Percentiles rank a stretch among this genome's conserved stretches.
These are phyloP conservation scores for Diaporthe sp. DNA, from an alignment of 2,329 filamentous ascomycete species.

Conservation along the genomic window DNA sequence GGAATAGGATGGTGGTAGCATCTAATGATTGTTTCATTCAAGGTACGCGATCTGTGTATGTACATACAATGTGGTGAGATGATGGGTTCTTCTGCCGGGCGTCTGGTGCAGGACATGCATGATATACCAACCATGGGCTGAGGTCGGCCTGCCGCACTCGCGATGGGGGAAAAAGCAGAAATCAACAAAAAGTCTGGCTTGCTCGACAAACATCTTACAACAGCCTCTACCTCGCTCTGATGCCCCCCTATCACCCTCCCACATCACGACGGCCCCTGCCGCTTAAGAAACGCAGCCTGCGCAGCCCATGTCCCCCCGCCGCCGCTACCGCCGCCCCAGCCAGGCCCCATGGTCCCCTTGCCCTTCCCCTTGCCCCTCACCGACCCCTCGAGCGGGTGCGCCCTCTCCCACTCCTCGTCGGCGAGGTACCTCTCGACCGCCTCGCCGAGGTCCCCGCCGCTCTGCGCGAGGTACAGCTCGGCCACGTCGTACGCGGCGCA, in stretches of 20 bases:
- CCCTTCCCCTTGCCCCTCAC: constrained; percentile 46
- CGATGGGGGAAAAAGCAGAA: constrained; percentile 10
- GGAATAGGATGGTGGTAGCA: constrained; percentile 23
- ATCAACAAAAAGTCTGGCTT: constrained; percentile 10
- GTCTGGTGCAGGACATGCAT: constrained; percentile 27
- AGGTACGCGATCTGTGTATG: constrained; percentile 33
- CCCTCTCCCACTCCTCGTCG: constrained; percentile 82
- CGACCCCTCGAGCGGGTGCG: constrained; percentile 68
- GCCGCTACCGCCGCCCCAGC: constrained; percentile 2
- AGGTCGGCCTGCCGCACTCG: constrained; percentile 7
- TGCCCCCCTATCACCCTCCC: background rate
- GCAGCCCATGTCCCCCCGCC: constrained; percentile 37
- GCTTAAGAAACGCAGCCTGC: constrained; percentile 39
- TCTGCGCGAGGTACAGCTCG: constrained; percentile 79
- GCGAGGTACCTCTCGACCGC: constrained; percentile 76
- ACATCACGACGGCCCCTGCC: constrained; percentile 27
- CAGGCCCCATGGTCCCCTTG: background rate
- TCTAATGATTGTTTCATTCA: constrained; percentile 31
- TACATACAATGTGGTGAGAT: constrained; percentile 32
- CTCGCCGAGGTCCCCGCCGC: constrained; percentile 73
- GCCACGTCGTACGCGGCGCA: constrained; percentile 83
- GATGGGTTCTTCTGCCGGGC: constrained; percentile 29
- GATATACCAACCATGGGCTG: constrained; percentile 24
- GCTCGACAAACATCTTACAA: constrained; percentile 29
- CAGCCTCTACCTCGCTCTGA: background rate